Percentiles rank a stretch among this genome's conserved stretches.
Evolutionary conservation across 192 early-diverging fungal genomes (phyloP).

Genomic region (Umbelopsis sp.): DNA sequence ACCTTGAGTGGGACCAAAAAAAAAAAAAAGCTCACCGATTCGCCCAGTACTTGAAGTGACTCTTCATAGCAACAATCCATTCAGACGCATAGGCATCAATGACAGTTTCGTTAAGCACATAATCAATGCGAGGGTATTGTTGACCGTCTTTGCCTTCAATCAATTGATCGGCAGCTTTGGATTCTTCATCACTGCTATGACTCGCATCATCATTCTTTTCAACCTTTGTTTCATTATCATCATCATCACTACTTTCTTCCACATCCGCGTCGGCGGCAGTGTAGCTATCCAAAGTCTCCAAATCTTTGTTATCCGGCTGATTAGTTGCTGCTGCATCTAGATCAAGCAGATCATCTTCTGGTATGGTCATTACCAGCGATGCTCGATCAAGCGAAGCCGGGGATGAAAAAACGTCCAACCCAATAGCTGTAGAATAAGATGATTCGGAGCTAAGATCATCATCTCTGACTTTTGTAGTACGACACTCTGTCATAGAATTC

Average conservation of each 20-base stretch:
- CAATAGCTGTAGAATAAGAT: slow-evolving; percentile 16
- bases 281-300: not conserved
- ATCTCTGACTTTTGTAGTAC: not conserved
- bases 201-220: not conserved
- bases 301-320: not conserved
- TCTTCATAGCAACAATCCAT: slow-evolving; percentile 48
- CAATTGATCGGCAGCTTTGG: not conserved
- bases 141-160: slow-evolving; percentile 20
- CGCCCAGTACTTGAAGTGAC: slow-evolving; percentile 54
- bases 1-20: too few relatives aligned
- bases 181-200: not conserved
- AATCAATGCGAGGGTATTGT: slow-evolving; percentile 38
- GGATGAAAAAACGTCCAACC: slow-evolving; percentile 11
- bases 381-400: slow-evolving; percentile 1
- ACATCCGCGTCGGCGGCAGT: not conserved
- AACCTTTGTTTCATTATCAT: slow-evolving; percentile 8
- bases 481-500: not conserved
- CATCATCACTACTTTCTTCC: not conserved
- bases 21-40: slow-evolving; percentile 36
- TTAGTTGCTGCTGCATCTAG: not conserved
- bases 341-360: slow-evolving; percentile 13
- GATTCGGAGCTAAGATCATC: slow-evolving; percentile 11
- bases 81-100: slow-evolving; percentile 52
- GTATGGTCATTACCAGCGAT: not conserved
- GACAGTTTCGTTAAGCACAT: slow-evolving; percentile 48